Base-by-base conservation (phyloP, 2,329 filamentous ascomycete species). In the Aspergillus brasiliensis region DNA sequence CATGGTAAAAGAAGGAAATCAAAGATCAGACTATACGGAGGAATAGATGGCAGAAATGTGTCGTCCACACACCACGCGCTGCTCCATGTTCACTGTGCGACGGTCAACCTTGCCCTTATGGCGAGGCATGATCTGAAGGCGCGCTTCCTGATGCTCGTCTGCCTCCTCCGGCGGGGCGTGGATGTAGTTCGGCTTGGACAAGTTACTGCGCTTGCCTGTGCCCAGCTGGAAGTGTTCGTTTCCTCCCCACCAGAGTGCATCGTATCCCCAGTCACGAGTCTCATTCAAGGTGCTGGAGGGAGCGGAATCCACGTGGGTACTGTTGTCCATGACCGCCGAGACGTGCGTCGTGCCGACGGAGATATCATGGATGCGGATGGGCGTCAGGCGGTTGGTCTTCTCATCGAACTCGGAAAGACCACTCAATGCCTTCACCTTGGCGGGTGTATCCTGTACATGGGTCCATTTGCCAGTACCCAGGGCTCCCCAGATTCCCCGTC, bases 201-300 rank as follows among this genome's bases (percentile, higher is more conserved):
- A 72, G 71, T 98, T 98, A 70, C 86, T 95, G 62, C 94, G 82
- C 81, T 90, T 96, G 27, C 95, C 93, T 0, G 90, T 97, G 11
- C 95, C 95, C 25, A 99, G 85, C 77, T 99, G 95, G 75, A 90
- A 97, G 73, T 89, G 86, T 78, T 98, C 93, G 70, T 98, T 99
- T 56, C 92, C 92, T 62, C 95, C 95, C 91, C 93, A 99, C 82
- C 91, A 96, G 1, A 98, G 75, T 28, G 93, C 88, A 73, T 98
- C 95, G 4, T 90, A 87, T 51, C 95, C 95, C 86, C 88, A 97
- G 73, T 95, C 93, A n/a, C 67, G 65, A 1, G 88, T 91, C 69
- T 92, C 90, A 65, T 91, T 89, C 42, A 85, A 80, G 1, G 83
- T 83, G 15, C 75, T 68, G 62, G 76, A 74, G 69, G 81, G 56